These are phyloP conservation scores for Ophiostoma triangulosporum DNA, from an alignment of 2,329 filamentous ascomycete species.

Conservation along the genomic window DNA sequence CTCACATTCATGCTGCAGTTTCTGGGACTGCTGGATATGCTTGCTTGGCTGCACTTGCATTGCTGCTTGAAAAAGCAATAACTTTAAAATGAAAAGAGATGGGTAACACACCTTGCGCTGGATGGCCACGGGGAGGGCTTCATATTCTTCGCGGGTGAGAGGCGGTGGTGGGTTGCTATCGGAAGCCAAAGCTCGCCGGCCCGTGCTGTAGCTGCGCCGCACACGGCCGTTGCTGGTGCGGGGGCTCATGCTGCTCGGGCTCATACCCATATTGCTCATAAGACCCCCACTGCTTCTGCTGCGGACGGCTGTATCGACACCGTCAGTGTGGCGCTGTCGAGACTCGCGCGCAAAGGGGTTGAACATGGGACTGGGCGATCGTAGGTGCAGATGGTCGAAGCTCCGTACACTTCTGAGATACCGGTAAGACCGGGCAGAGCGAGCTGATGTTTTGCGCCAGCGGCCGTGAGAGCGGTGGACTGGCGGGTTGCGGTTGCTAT, in stretches of 20 bases:
- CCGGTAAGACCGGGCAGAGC: conserved; percentile 1
- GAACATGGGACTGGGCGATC: conserved; percentile 9
- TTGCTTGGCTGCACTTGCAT: neutral
- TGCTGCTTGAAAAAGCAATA: neutral
- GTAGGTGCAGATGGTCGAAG: neutral
- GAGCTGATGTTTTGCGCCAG: conserved; percentile 1
- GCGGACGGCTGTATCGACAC: neutral
- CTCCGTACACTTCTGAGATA: neutral
- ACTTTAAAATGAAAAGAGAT: neutral
- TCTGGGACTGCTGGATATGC: neutral
- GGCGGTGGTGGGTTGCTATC: conserved; percentile 16
- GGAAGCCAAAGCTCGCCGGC: conserved; percentile 15
- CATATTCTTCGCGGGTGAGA: conserved; percentile 34
- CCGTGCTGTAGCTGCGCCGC: conserved; percentile 6
- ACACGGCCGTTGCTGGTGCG: conserved; percentile 4
- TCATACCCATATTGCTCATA: neutral
- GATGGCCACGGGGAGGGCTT: conserved; percentile 35
- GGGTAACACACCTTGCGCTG: conserved; percentile 31
- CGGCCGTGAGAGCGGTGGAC: conserved; percentile 1
- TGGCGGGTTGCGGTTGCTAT: neutral
- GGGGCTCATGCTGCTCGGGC: neutral
- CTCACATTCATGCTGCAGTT: neutral
- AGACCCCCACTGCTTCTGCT: neutral
- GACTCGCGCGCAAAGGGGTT: conserved; percentile 6
- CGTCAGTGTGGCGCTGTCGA: conserved; percentile 2